A percentile compares a stretch with the other conserved stretches of the same genome.
Evolutionary conservation across 2,329 filamentous ascomycete species (phyloP).

Genomic region (Ascochyta clinopodiicola): DNA sequence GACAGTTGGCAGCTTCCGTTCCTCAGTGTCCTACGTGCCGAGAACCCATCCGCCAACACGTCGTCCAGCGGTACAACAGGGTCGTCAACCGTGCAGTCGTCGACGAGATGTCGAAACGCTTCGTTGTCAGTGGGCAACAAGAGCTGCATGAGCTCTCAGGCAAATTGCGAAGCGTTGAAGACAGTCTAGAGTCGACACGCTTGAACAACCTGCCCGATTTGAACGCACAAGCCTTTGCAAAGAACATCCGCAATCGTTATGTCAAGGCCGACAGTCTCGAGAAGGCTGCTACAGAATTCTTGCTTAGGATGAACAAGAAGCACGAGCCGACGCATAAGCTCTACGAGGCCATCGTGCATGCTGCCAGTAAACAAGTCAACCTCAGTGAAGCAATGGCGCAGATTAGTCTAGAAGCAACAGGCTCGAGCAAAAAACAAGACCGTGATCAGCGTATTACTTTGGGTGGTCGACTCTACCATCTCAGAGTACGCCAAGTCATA

Average conservation of each 20-base stretch:
- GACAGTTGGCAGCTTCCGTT: conserved; percentile 28
- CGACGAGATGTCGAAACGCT: conserved; percentile 48
- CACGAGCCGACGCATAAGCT: conserved; percentile 51
- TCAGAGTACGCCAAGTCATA: conserved; percentile 37
- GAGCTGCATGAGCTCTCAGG: conserved; percentile 35
- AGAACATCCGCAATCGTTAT: conserved; percentile 19
- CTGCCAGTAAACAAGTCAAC: conserved; percentile 13
- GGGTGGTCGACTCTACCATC: conserved; percentile 34
- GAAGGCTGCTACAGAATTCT: conserved; percentile 28
- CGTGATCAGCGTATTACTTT: conserved; percentile 41
- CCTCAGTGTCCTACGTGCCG: conserved; percentile 46
- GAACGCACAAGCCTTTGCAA: not conserved
- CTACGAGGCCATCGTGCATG: conserved; percentile 45
- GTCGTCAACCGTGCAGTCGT: conserved; percentile 48
- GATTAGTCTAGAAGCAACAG: conserved; percentile 23
- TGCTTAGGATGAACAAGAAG: conserved; percentile 28
- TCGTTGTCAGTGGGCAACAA: conserved; percentile 40
- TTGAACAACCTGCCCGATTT: not conserved
- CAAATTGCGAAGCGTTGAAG: conserved; percentile 22
- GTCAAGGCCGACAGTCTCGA: conserved; percentile 18
- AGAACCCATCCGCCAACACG: conserved; percentile 40
- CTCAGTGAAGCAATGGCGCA: conserved; percentile 26
- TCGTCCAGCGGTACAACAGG: conserved; percentile 47
- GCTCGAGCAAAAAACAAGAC: conserved; percentile 23
- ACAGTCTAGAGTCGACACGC: conserved; percentile 24